Evolutionary conservation across 2,329 filamentous ascomycete genomes (phyloP), one percentile per base, ranked within the genome.

Genomic region (Penicillium sp.): DNA sequence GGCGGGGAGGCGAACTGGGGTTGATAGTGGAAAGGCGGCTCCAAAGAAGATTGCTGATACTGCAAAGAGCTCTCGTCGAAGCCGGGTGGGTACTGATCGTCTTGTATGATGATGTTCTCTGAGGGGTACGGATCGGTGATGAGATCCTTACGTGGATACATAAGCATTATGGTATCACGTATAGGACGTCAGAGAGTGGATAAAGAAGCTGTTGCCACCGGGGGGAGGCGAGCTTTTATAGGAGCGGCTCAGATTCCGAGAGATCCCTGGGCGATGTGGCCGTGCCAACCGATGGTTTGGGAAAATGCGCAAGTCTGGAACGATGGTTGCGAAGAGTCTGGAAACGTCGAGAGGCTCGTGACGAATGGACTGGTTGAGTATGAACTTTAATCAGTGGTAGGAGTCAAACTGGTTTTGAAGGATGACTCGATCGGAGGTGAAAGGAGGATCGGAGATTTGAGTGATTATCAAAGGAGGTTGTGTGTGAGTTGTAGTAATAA

Each of bases 141-240:
- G 64, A 67, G 62, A 66, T 59, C 66, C 64, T 69, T 69, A 68
- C 67, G 67, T 69, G 67, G 63, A 58, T 67, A 59, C 59, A 66
- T 64, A 60, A 66, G 64, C 67, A 69, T 69, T 61, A 61, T 68
- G 62, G 44, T 59, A 55, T 61, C 55, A 58, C 61, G 39, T 55
- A 43, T 49, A 52, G 56, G 53, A 63, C 58, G 59, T 64, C 58
- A 61, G 56, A 51, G 49, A 40, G 55, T 54, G 57, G 48, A 36
- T 46, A 50, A 46, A 27, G 31, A 46, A 42, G 40, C 38, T 40
- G 62, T 65, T 50, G 63, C 62, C 63, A 65, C 63, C 50, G 55
- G 54, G 59, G 31, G 49, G 52, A 52, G 55, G 55, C 53, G 43
- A 57, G 56, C 51, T 59, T 62, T 57, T 56, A 60, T 66, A 64